Conservation (phyloP, 371 early-diverging fungal genomes). For the Apophysomyces variabilis region DNA sequence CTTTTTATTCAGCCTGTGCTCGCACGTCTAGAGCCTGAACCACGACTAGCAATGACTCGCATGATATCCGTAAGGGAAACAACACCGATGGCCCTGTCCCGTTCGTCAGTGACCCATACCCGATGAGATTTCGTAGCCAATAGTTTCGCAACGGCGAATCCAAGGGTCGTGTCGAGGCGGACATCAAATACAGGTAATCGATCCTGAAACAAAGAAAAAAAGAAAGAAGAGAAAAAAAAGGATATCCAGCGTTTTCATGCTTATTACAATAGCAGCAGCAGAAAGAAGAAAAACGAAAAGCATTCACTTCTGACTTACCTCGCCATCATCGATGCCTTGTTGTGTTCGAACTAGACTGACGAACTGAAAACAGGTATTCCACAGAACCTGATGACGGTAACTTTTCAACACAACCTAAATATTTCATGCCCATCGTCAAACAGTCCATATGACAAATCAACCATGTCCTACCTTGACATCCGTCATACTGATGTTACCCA, state of each 20-base stretch:
- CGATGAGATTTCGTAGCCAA: conserved; percentile 84
- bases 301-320: conserved; percentile 25
- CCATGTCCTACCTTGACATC: conserved; percentile 59
- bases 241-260: no score
- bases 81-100: conserved; percentile 60
- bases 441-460: no score
- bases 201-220: conserved; percentile 45
- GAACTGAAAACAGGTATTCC: conserved; percentile 59
- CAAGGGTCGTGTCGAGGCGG: conserved; percentile 66
- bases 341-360: conserved; percentile 50
- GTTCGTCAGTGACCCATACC: conserved; percentile 77
- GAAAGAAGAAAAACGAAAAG: no score
- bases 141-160: conserved; percentile 74
- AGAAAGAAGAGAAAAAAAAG: no score
- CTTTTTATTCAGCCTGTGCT: neutral
- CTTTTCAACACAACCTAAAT: conserved; percentile 49
- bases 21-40: neutral
- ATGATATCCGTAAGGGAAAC: conserved; percentile 79
- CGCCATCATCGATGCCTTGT: conserved; percentile 57
- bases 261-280: neutral
- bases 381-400: conserved; percentile 48
- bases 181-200: conserved; percentile 82
- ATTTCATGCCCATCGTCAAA: neutral
- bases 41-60: conserved; percentile 45
- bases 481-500: conserved; percentile 75